Percentiles rank a stretch among this genome's conserved stretches.
phyloP scores from a whole-genome alignment of 2,329 filamentous ascomycete genomes.

The Cordyceps cicadae region DNA sequence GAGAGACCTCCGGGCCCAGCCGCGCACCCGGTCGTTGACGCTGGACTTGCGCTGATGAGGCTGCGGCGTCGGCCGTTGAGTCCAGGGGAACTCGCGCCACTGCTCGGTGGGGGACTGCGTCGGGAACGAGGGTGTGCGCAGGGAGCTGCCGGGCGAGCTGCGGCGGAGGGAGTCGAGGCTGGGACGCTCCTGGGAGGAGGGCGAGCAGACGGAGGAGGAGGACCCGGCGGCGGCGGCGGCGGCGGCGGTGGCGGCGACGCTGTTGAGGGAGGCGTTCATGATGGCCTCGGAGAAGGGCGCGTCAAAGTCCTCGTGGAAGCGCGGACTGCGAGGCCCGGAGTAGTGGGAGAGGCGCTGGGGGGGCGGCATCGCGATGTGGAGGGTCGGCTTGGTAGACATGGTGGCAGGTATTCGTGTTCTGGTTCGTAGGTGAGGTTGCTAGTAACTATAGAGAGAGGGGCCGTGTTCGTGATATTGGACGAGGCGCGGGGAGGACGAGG shows the following conservation, averaged over 20 bases:
- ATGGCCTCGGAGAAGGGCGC: constrained; percentile 30
- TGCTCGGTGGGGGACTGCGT: constrained; percentile 14
- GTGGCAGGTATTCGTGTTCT: not conserved
- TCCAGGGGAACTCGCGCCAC: constrained; percentile 21
- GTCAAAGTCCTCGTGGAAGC: constrained; percentile 31
- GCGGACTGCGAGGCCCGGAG: constrained; percentile 19
- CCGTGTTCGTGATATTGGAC: not conserved
- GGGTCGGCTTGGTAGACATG: constrained; percentile 11
- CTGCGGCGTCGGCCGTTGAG: constrained; percentile 16
- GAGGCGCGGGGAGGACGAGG: not conserved
- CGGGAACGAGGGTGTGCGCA: constrained; percentile 9
- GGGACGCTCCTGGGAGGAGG: constrained; percentile 18
- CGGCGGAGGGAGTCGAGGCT: constrained; percentile 19
- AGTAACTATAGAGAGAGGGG: not conserved
- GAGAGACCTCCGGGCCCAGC: constrained; percentile 28
- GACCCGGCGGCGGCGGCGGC: constrained; percentile 16
- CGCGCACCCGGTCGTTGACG: constrained; percentile 25
- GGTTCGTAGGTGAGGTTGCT: not conserved
- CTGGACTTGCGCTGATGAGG: constrained; percentile 17
- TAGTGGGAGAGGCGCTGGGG: constrained; percentile 9
- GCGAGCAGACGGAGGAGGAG: constrained; percentile 14
- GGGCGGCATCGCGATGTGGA: constrained; percentile 11
- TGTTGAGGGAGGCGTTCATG: constrained; percentile 24
- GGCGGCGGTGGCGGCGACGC: constrained; percentile 18
- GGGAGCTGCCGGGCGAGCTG: not conserved